Evolutionary conservation across 305 asterid genomes (phyloP).

Genomic region (Rubia balearica): DNA sequence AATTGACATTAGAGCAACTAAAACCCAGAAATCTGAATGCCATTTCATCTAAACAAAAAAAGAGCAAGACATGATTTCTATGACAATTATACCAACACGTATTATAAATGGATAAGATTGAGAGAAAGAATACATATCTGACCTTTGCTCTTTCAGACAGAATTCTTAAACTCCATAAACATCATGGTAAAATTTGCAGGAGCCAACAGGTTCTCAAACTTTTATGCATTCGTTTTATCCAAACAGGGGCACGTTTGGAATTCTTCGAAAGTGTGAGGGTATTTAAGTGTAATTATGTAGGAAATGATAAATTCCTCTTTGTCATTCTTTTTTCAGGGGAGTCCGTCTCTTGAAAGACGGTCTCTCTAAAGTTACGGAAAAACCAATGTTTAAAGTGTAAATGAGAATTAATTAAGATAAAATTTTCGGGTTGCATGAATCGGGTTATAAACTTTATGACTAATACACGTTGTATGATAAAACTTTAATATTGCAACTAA

Average conservation of each 20-base stretch:
- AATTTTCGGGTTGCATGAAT: no score
- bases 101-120: not conserved
- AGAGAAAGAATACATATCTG: not conserved
- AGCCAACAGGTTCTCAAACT: not conserved
- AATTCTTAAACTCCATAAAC: constrained; percentile 7
- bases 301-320: no score
- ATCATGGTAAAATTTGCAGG: not conserved
- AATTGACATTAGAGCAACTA: not conserved
- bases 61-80: not conserved
- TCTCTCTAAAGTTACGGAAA: no score
- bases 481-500: no score
- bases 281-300: not conserved
- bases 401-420: no score
- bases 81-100: not conserved
- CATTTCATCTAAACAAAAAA: not conserved
- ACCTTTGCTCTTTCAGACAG: constrained; percentile 2
- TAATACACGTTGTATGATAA: no score
- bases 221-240: constrained; percentile 8
- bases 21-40: not conserved
- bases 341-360: no score
- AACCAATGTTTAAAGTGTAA: no score
- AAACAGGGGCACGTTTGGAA: not conserved
- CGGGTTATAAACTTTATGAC: no score
- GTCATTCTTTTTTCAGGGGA: no score
- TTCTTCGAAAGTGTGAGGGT: not conserved